Conservation (phyloP, 768 basidiomycete species). For the Trametes gibbosa region DNA sequence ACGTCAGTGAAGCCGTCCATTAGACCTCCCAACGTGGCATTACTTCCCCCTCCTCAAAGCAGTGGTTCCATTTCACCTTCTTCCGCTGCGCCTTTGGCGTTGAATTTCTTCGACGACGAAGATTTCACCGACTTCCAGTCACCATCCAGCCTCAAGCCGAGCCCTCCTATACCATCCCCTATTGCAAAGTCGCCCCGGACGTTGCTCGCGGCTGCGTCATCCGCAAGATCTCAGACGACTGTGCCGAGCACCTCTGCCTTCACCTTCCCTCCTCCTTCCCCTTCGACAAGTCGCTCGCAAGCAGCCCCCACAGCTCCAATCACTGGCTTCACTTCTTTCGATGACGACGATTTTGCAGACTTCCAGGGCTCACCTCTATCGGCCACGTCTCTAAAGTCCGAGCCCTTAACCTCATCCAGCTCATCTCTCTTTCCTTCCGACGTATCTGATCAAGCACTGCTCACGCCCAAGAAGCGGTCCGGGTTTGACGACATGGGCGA, state of each 20-base stretch:
- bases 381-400: constrained; percentile 18
- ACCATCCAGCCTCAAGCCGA: neutral
- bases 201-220: neutral
- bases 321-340: constrained; percentile 6
- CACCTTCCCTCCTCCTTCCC: constrained; percentile 6
- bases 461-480: constrained; percentile 24
- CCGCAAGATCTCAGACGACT: neutral
- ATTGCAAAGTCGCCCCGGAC: constrained; percentile 12
- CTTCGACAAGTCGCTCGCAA: neutral
- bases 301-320: neutral
- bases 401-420: constrained; percentile 20
- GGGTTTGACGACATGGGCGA: constrained; percentile 47
- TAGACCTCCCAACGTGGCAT: neutral
- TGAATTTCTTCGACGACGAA: constrained; percentile 22
- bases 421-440: constrained; percentile 20
- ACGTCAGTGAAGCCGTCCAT: neutral
- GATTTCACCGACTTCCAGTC: constrained; percentile 31
- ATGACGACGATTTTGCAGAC: constrained; percentile 27
- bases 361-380: constrained; percentile 21
- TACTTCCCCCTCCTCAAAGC: neutral
- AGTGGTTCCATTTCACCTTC: neutral
- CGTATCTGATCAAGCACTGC: constrained; percentile 22
- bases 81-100: constrained; percentile 3
- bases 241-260: constrained; percentile 3
- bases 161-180: constrained; percentile 6